A percentile compares a stretch with the other conserved stretches of the same genome.
Conservation (phyloP, 2,329 filamentous ascomycete species). For the Chaetoscypha palmicola region DNA sequence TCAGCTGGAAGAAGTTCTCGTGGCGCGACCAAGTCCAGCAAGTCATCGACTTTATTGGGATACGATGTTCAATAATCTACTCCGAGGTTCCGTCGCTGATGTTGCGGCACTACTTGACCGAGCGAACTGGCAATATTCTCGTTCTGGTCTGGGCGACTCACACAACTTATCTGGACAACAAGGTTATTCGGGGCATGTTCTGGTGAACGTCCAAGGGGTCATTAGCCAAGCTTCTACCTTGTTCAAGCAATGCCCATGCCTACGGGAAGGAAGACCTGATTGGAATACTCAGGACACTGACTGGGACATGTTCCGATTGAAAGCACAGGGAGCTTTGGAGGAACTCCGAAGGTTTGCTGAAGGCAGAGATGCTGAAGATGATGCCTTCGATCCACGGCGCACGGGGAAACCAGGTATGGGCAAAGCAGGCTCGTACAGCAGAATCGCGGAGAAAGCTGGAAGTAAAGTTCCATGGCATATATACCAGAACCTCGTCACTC, state of each 20-base stretch:
- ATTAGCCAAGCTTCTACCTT: conserved; percentile 61
- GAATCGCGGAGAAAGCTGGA: conserved; percentile 65
- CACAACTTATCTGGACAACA: conserved; percentile 47
- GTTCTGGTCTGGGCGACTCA: conserved; percentile 55
- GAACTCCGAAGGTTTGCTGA: conserved; percentile 74
- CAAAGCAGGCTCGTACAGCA: conserved; percentile 55
- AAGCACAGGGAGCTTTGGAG: conserved; percentile 60
- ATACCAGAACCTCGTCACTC: conserved; percentile 72
- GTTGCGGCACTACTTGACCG: conserved; percentile 62
- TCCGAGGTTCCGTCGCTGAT: conserved; percentile 66
- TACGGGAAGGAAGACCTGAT: conserved; percentile 43
- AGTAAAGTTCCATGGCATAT: conserved; percentile 85
- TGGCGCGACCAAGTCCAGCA: conserved; percentile 63
- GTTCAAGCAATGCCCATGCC: conserved; percentile 66
- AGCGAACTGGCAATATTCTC: conserved; percentile 73
- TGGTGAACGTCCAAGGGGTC: conserved; percentile 72
- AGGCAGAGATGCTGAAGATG: conserved; percentile 48
- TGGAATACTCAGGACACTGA: conserved; percentile 80
- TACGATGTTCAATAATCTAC: conserved; percentile 62
- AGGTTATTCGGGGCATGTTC: conserved; percentile 62
- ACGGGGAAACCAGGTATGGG: conserved; percentile 38
- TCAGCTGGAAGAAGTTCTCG: conserved; percentile 58
- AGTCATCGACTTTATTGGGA: conserved; percentile 80
- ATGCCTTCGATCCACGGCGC: conserved; percentile 32
- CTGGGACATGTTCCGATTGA: conserved; percentile 78